Base-by-base conservation (phyloP, 129 eudicot species). In the Pulicaria dysenterica region DNA sequence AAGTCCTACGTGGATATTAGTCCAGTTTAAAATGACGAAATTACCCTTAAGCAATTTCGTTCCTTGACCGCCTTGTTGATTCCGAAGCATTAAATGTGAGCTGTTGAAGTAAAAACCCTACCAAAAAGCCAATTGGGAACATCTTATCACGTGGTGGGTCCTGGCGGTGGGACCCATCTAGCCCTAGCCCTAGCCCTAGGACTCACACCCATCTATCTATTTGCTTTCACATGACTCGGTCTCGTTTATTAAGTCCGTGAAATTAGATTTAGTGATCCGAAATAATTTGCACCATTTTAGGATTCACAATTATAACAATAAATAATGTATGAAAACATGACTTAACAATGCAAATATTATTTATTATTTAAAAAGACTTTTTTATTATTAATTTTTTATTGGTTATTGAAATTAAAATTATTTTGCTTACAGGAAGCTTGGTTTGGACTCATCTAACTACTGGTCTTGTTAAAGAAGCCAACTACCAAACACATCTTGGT, bases 391-490 rank as follows among this genome's bases (percentile, higher is more conserved):
- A 24, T 24, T 4, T 46, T 44, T 7, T 46, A 16, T 72, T 58
- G 8, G 46, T 58, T 72, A 58, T 42, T 16, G 11, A 53, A 57
- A 61, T 50, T 46, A 48, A 59, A 5, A 8, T 15, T 48, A 19
- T 64, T 3, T 15, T 1, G 15, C 24, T 47, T 81, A 80, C 84
- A 89, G 96, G 88, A 79, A 56, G 77, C 82, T 69, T 79, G 79
- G 67, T 77, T 81, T 82, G 88, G 85, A 79, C 53, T 76, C 74
- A 73, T 67, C 80, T 80, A 83, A 81, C 80, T 54, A 69, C 83
- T 41, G 72, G 72, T 69, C 74, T 66, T 73, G 82, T 45, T 60
- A 65, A 64, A 62, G 77, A 69, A 79, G 73, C 72, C 81, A 70
- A 70, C 73, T 75, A 80, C 81, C 75, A 76, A 79, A 70, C 74